phyloP scores from a whole-genome alignment of 371 early-diverging fungal genomes.

The Capillidium rhysosporum region DNA sequence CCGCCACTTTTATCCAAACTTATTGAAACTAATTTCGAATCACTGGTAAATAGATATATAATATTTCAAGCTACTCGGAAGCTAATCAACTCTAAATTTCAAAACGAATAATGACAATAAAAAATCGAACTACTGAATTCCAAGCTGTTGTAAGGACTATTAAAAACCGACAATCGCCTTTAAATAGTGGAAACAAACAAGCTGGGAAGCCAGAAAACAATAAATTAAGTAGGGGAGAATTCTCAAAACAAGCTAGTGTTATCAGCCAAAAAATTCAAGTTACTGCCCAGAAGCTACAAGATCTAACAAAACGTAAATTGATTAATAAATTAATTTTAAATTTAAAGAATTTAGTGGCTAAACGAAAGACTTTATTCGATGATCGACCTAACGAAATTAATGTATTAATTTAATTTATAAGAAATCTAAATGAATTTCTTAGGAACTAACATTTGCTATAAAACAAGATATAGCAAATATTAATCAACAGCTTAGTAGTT shows the following conservation, averaged over 20 bases:
- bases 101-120: conserved; percentile 13
- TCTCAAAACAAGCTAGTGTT: conserved; percentile 32
- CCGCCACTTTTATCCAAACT: too few species aligned
- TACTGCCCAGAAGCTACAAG: conserved; percentile 39
- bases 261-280: conserved; percentile 39
- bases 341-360: conserved; percentile 29
- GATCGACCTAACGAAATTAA: conserved; percentile 52
- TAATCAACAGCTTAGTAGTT: conserved; percentile 69
- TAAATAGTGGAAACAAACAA: conserved; percentile 1
- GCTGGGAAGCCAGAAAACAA: background rate
- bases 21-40: too few species aligned
- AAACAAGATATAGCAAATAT: conserved; percentile 89
- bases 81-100: too few species aligned
- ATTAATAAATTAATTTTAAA: background rate
- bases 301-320: conserved; percentile 35
- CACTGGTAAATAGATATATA: too few species aligned
- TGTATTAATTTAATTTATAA: conserved; percentile 13
- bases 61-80: too few species aligned
- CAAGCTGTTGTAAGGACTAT: conserved; percentile 11
- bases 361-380: conserved; percentile 48
- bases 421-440: background rate
- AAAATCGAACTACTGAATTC: conserved; percentile 12
- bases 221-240: conserved; percentile 16
- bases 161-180: conserved; percentile 1
- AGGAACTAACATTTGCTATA: conserved; percentile 81